A percentile compares a stretch with the other conserved stretches of the same genome.
Evolutionary conservation across 2,329 filamentous ascomycete genomes (phyloP).

Genomic region (Trichoderma lentiforme): DNA sequence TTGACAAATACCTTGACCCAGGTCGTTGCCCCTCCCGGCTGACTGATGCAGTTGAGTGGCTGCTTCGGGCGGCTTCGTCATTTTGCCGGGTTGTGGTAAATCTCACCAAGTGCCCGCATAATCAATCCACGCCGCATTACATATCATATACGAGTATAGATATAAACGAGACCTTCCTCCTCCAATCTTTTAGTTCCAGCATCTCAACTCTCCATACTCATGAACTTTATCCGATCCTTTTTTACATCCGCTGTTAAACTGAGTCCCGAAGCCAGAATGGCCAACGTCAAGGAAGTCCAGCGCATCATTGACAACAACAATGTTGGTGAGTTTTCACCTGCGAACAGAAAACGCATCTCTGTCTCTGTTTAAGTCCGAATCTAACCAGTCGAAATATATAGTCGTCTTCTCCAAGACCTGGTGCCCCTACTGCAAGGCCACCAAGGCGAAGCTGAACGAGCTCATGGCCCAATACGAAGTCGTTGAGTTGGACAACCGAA

Average conservation of each 20-base stretch:
- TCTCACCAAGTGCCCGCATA: background rate
- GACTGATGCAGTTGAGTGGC: background rate
- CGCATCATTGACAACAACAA: slow-evolving; percentile 83
- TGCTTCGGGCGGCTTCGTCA: background rate
- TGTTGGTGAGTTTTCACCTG: slow-evolving; percentile 59
- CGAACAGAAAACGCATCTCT: too few species aligned
- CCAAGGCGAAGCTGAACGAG: slow-evolving; percentile 71
- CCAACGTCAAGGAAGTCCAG: slow-evolving; percentile 79
- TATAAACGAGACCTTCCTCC: background rate
- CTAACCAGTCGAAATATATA: slow-evolving; percentile 31
- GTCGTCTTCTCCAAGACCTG: slow-evolving; percentile 97
- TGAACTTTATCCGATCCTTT: slow-evolving; percentile 69
- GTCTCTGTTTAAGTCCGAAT: background rate
- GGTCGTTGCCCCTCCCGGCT: background rate
- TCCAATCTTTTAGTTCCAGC: background rate
- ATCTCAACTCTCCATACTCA: slow-evolving; percentile 25
- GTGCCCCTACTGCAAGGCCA: slow-evolving; percentile 85
- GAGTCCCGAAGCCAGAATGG: slow-evolving; percentile 70
- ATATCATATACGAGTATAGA: background rate
- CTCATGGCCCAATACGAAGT: slow-evolving; percentile 68
- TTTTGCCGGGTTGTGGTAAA: background rate
- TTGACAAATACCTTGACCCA: background rate
- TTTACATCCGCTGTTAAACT: slow-evolving; percentile 55
- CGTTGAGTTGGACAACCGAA: slow-evolving; percentile 80
- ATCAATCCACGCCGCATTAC: background rate